Conservation (phyloP, 495 filamentous ascomycete genomes). For the Lasiosphaeria hispida region DNA sequence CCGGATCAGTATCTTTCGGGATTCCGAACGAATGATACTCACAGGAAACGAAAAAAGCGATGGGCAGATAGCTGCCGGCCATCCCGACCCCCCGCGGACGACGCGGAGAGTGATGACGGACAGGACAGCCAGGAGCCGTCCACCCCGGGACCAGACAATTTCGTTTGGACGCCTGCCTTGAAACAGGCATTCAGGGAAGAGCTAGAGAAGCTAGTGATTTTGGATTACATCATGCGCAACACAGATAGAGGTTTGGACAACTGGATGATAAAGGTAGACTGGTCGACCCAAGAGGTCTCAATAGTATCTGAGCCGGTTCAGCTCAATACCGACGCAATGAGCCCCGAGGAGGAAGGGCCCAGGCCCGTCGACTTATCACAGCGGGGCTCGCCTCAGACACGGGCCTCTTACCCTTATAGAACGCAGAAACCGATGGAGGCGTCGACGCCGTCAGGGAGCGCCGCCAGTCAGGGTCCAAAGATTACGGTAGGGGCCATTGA, state of each 20-base stretch:
- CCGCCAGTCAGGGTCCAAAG: slow-evolving; percentile 53
- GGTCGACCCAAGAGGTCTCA: slow-evolving; percentile 73
- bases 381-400: slow-evolving; percentile 40
- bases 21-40: slow-evolving; percentile 67
- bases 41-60: slow-evolving; percentile 63
- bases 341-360: slow-evolving; percentile 52
- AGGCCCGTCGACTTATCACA: slow-evolving; percentile 56
- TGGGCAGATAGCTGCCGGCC: slow-evolving; percentile 90
- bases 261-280: slow-evolving; percentile 98
- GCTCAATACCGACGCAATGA: slow-evolving; percentile 51
- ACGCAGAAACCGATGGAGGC: slow-evolving; percentile 83
- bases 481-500: slow-evolving; percentile 91
- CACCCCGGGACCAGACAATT: slow-evolving; percentile 50
- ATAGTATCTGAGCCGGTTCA: slow-evolving; percentile 81
- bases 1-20: slow-evolving; percentile 86
- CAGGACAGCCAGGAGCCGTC: slow-evolving; percentile 39
- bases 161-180: slow-evolving; percentile 83
- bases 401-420: slow-evolving; percentile 65
- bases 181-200: slow-evolving; percentile 94
- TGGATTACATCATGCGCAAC: slow-evolving; percentile 99
- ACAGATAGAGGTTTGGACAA: slow-evolving; percentile 97
- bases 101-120: slow-evolving; percentile 67
- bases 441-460: slow-evolving; percentile 56
- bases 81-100: slow-evolving; percentile 58
- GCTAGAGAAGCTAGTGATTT: slow-evolving; percentile 92